Conservation (phyloP, 495 filamentous ascomycete genomes). For the Tuber calosporum region DNA sequence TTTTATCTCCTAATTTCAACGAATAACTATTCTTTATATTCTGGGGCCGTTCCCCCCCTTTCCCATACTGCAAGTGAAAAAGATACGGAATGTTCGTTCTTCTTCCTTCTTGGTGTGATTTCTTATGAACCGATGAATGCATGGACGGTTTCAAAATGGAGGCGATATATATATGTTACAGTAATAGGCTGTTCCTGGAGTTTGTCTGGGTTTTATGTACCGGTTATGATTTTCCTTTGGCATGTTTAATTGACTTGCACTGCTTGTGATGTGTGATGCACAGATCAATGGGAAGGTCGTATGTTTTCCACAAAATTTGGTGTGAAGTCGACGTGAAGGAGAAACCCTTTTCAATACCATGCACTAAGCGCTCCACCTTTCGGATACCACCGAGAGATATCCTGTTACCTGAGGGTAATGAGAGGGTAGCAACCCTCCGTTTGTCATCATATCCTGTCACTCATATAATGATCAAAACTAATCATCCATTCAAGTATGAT, state of each 20-base stretch:
- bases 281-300: background rate
- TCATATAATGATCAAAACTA: too few species aligned
- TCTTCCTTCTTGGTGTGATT: background rate
- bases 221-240: background rate
- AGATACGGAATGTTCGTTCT: background rate
- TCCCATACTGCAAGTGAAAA: background rate
- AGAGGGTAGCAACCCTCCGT: too few species aligned
- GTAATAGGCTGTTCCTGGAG: background rate
- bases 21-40: background rate
- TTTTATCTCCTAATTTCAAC: constrained; percentile 3
- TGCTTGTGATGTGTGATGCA: background rate
- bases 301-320: background rate
- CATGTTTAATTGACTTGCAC: background rate
- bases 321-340: background rate
- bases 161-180: background rate
- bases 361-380: too few species aligned
- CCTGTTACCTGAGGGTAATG: too few species aligned
- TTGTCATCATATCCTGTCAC: too few species aligned
- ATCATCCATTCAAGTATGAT: too few species aligned
- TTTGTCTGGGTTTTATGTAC: background rate
- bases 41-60: background rate
- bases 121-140: background rate
- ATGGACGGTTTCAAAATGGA: background rate
- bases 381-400: too few species aligned
- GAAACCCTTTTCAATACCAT: too few species aligned